Conservation (phyloP, 768 basidiomycete species). For the Boletellus sp. region DNA sequence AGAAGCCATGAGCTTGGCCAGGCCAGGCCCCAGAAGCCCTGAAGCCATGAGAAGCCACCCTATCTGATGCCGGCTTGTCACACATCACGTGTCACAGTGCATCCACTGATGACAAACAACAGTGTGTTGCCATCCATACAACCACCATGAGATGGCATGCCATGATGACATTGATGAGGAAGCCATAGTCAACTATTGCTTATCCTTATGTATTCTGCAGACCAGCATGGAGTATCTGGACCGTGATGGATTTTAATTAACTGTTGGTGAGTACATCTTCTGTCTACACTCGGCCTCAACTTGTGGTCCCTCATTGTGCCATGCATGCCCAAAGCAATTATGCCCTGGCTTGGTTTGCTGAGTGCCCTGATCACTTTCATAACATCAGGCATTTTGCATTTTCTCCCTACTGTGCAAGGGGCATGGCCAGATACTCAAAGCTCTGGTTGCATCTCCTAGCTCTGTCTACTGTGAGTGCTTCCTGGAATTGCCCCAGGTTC, state of each 20-base stretch:
- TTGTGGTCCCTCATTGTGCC: constrained; percentile 30
- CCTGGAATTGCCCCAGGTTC: constrained; percentile 22
- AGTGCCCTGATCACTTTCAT: constrained; percentile 33
- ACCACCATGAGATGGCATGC: no score
- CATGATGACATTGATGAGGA: constrained; percentile 23
- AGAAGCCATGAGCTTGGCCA: no score
- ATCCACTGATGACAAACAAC: no score
- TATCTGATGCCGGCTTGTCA: no score
- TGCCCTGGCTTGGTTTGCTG: constrained; percentile 36
- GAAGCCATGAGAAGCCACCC: no score
- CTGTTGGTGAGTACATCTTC: constrained; percentile 21
- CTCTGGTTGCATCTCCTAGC: constrained; percentile 32
- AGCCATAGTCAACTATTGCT: constrained; percentile 30
- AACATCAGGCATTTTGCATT: constrained; percentile 32
- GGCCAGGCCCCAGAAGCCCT: no score
- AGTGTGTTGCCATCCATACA: no score
- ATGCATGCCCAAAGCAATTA: constrained; percentile 34
- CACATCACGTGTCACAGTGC: no score
- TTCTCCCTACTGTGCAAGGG: no score
- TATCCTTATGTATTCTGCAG: constrained; percentile 36
- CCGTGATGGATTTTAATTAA: constrained; percentile 34
- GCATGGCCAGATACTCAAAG: constrained; percentile 34
- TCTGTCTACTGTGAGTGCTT: constrained; percentile 13
- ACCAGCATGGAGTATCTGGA: constrained; percentile 31
- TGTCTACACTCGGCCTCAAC: no score